Evolutionary conservation across 2,329 filamentous ascomycete species (phyloP).

Genomic region (Venturia oleaginea): DNA sequence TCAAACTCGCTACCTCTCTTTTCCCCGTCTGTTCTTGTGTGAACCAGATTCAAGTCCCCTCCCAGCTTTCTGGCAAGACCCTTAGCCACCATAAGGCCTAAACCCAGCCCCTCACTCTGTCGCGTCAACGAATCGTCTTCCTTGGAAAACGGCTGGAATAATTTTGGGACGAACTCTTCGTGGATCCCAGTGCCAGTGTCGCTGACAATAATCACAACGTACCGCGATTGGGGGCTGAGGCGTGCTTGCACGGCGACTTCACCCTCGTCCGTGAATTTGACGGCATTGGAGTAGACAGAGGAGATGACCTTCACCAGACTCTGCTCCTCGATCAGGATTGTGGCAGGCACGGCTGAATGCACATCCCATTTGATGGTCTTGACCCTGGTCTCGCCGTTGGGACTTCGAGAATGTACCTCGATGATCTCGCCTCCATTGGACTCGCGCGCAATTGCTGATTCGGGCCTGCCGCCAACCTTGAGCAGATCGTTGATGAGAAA

Average conservation of each 20-base stretch:
- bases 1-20: slow-evolving; percentile 59
- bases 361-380: slow-evolving; percentile 44
- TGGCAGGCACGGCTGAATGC: slow-evolving; percentile 41
- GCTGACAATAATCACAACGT: slow-evolving; percentile 51
- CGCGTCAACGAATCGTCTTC: slow-evolving; percentile 60
- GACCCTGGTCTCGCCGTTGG: slow-evolving; percentile 34
- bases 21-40: slow-evolving; percentile 54
- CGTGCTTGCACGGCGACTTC: slow-evolving; percentile 48
- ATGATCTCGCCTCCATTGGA: slow-evolving; percentile 41
- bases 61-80: slow-evolving; percentile 59
- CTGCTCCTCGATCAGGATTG: slow-evolving; percentile 51
- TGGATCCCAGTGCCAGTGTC: slow-evolving; percentile 64
- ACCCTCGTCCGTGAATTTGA: slow-evolving; percentile 62
- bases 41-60: slow-evolving; percentile 56
- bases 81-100: slow-evolving; percentile 64
- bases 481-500: slow-evolving; percentile 44
- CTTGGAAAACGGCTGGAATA: slow-evolving; percentile 62
- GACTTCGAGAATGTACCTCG: slow-evolving; percentile 36
- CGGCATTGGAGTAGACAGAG: slow-evolving; percentile 55
- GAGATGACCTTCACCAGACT: slow-evolving; percentile 56
- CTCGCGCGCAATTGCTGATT: slow-evolving; percentile 40
- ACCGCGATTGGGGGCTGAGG: slow-evolving; percentile 41
- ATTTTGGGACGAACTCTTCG: slow-evolving; percentile 52
- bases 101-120: slow-evolving; percentile 57
- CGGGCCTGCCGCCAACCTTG: slow-evolving; percentile 43